Base-by-base conservation (phyloP, 148 eudicot genomes). In the Chenopodium berlandieri region DNA sequence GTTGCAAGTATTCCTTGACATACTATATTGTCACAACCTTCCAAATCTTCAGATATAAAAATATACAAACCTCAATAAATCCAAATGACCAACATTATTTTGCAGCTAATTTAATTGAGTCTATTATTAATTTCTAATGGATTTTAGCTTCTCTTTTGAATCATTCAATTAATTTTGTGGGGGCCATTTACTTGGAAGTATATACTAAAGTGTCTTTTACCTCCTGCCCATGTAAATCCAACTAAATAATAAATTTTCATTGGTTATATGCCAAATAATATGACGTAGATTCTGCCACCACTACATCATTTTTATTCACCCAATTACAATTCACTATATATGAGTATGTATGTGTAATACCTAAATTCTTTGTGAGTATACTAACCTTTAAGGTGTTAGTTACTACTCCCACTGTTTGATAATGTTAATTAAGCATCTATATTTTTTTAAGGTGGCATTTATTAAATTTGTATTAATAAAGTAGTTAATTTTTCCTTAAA, bases 191-290 rank as follows among this genome's bases (percentile, higher is more conserved):
- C 68, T 84, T 81, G 81, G 80, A 54, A 80, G 80, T 76, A 76
- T 84, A 71, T 71, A 84, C 77, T 31, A n/a, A 30, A 9, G 3
- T 84, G 86, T 84, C 83, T 76, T 80, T 80, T 80, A 76, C 83
- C 77, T 31, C 31, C 58, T 70, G n/a, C 80, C 75, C 65, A 75
- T 77, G 75, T 84, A 81, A 77, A 80, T 80, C 80, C 77, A 80
- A 76, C 83, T 16, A 75, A 79, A 56, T 60, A 68, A 75, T 75
- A 68, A 63, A 78, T 22, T 30, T 62, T 83, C 58, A 72, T 77
- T 81, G 78, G 78, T 76, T 52, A 71, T 19, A 64, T 64, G 58
- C 66, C 78, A 77, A 84, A 64, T 11, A 31, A 46, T 27, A 72
- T 84, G 81, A 84, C 78, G 86, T 65, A 81, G 58, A 32, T 77